Conservation (phyloP, 306 rosid genomes). For the Vigna angularis region DNA sequence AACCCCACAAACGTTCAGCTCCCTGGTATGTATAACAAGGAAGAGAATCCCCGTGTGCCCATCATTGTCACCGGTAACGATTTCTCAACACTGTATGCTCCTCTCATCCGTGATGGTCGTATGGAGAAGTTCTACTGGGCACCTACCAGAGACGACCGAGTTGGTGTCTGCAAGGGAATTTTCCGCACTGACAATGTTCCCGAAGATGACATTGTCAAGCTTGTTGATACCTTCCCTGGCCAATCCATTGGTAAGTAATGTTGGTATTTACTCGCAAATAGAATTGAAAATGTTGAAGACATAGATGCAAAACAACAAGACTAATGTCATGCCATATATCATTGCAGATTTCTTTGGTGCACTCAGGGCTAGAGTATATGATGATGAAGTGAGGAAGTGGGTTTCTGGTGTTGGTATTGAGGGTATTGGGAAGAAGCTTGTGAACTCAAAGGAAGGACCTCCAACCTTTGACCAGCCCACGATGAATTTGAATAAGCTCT, state of each 20-base stretch:
- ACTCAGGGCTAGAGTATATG: conserved; percentile 73
- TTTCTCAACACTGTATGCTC: conserved; percentile 95
- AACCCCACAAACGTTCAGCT: conserved; percentile 95
- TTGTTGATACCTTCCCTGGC: conserved; percentile 97
- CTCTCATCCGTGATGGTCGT: conserved; percentile 99
- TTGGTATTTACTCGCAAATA: background rate
- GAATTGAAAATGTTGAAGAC: background rate
- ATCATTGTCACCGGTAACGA: conserved; percentile 96
- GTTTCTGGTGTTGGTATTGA: conserved; percentile 59
- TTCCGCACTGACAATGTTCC: conserved; percentile 71
- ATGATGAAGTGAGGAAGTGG: conserved; percentile 86
- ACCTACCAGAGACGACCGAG: conserved; percentile 83
- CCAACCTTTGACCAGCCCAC: conserved; percentile 74
- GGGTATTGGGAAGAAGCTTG: conserved; percentile 62
- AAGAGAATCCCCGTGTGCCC: conserved; percentile 93
- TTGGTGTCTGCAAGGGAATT: conserved; percentile 92
- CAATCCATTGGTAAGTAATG: conserved; percentile 80
- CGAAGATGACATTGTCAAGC: conserved; percentile 57
- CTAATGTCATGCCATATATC: conserved; percentile 6
- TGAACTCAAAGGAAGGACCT: conserved; percentile 83
- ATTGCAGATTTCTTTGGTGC: conserved; percentile 82
- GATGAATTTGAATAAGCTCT: conserved; percentile 61
- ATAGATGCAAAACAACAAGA: background rate
- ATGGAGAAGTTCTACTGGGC: conserved; percentile 99
- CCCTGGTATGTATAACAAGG: conserved; percentile 99